phyloP scores from a whole-genome alignment of 768 basidiomycete genomes.

The Tremella yokohamensis region DNA sequence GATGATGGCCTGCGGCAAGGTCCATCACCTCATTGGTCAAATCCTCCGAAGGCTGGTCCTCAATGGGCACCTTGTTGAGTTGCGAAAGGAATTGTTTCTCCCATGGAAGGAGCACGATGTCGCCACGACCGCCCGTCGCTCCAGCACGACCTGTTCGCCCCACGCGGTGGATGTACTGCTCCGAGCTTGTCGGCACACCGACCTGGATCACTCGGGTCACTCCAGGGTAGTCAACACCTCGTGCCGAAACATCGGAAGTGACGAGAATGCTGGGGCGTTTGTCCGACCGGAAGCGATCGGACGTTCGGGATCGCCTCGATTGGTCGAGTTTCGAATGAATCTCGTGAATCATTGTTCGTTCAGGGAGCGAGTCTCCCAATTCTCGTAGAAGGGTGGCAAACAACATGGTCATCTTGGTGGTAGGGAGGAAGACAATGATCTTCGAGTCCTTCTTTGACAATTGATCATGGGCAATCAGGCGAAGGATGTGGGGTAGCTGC shows the following conservation, averaged over 20 bases:
- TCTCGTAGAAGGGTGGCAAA: constrained; percentile 63
- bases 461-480: constrained; percentile 83
- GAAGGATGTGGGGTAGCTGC: constrained; percentile 73
- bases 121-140: constrained; percentile 62
- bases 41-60: constrained; percentile 58
- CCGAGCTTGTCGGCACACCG: constrained; percentile 66
- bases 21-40: constrained; percentile 55
- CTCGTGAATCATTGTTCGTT: constrained; percentile 64
- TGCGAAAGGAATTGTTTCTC: constrained; percentile 67
- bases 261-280: constrained; percentile 63
- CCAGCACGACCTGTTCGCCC: constrained; percentile 76
- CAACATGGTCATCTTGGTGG: constrained; percentile 78
- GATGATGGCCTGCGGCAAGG: constrained; percentile 51
- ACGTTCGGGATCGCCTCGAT: constrained; percentile 59
- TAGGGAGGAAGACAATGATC: constrained; percentile 75
- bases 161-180: constrained; percentile 80
- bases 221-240: constrained; percentile 82
- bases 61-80: constrained; percentile 65
- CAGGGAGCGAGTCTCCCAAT: constrained; percentile 58
- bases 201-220: constrained; percentile 89
- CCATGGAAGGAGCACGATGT: constrained; percentile 74
- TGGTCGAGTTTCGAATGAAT: constrained; percentile 75
- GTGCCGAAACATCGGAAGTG: constrained; percentile 82
- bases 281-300: constrained; percentile 62
- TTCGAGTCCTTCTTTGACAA: constrained; percentile 69